Conservation (phyloP, 2,329 filamentous ascomycete species). For the Acrodontium crateriforme region DNA sequence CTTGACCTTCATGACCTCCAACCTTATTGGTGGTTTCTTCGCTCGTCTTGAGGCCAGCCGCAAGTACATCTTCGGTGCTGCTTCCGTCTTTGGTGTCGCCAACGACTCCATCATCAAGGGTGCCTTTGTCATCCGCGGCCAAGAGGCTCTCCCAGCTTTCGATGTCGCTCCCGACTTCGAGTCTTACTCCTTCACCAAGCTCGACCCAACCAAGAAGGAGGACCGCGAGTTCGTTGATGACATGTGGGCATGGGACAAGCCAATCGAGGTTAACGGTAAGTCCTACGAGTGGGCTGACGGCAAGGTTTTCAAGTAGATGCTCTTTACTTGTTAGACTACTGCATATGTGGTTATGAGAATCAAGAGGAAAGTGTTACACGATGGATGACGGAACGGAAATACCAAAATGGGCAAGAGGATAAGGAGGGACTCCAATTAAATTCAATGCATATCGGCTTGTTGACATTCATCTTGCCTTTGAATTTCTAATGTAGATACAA, state of each 20-base stretch:
- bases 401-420: too few relatives aligned
- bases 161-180: constrained; percentile 95
- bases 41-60: constrained; percentile 90
- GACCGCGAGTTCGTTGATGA: constrained; percentile 76
- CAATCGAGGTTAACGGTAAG: constrained; percentile 69
- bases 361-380: too few relatives aligned
- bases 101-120: constrained; percentile 85
- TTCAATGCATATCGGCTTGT: too few relatives aligned
- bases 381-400: too few relatives aligned
- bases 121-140: constrained; percentile 87
- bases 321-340: too few relatives aligned
- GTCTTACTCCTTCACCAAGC: constrained; percentile 93
- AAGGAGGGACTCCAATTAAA: too few relatives aligned
- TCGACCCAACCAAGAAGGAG: constrained; percentile 73
- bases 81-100: constrained; percentile 76
- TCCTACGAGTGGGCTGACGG: constrained; percentile 76
- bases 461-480: too few relatives aligned
- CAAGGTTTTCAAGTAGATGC: constrained; percentile 94
- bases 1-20: constrained; percentile 96
- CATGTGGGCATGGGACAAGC: constrained; percentile 87
- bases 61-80: constrained; percentile 92
- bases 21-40: constrained; percentile 96
- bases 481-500: too few relatives aligned
- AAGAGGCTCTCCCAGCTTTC: constrained; percentile 75
- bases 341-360: background rate